Evolutionary conservation across 2,329 filamentous ascomycete genomes (phyloP).

Genomic region (Metarhizium brunneum): DNA sequence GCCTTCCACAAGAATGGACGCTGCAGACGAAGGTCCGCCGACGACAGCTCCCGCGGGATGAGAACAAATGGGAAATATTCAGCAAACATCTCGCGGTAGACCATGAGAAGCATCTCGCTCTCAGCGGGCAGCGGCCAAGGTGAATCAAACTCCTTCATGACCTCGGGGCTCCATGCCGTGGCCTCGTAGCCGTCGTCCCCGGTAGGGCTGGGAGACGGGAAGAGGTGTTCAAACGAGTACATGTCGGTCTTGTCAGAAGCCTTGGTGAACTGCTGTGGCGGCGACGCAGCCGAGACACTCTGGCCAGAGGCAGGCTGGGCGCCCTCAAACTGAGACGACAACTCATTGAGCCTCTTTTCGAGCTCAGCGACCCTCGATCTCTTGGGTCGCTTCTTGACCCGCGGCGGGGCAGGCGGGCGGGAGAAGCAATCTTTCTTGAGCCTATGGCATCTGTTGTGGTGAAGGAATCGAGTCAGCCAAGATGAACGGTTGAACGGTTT

Average conservation of each 20-base stretch:
- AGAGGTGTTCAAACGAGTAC: conserved; percentile 25
- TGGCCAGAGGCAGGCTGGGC: conserved; percentile 10
- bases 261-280: conserved; percentile 3
- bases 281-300: conserved; percentile 7
- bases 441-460: conserved; percentile 32
- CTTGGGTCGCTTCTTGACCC: conserved; percentile 36
- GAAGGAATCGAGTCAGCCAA: not conserved
- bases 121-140: conserved; percentile 33
- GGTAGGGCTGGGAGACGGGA: conserved; percentile 19
- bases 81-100: conserved; percentile 24
- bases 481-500: not conserved
- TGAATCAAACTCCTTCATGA: conserved; percentile 16
- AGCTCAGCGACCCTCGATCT: conserved; percentile 40
- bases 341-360: conserved; percentile 39
- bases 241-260: conserved; percentile 10
- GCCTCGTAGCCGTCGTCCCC: conserved; percentile 12
- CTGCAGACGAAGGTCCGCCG: conserved; percentile 25
- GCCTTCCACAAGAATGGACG: conserved; percentile 40
- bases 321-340: conserved; percentile 34
- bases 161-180: conserved; percentile 12
- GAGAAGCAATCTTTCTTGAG: conserved; percentile 37
- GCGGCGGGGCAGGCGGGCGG: conserved; percentile 37
- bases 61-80: conserved; percentile 36
- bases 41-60: conserved; percentile 25
- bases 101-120: conserved; percentile 28